phyloP scores from a whole-genome alignment of 805 yeast genomes.

The Grigorovia humatica region DNA sequence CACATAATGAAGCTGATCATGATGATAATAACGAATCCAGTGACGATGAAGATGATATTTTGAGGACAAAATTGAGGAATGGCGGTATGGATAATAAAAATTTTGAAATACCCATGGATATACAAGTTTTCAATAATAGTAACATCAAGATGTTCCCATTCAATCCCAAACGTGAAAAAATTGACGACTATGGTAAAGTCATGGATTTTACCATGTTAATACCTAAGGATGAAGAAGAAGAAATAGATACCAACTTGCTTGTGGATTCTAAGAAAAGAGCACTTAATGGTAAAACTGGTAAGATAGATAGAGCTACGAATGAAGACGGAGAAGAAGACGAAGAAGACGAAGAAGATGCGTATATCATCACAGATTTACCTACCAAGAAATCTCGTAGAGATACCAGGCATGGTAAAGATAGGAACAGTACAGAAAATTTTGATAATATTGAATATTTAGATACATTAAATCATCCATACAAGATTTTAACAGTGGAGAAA shows the following conservation, averaged over 20 bases:
- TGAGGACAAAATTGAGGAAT: slow-evolving; percentile 6
- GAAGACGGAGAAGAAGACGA: slow-evolving; percentile 13
- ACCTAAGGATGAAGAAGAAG: slow-evolving; percentile 37
- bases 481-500: slow-evolving; percentile 28
- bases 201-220: slow-evolving; percentile 57
- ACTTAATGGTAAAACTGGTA: not conserved
- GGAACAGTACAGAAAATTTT: slow-evolving; percentile 30
- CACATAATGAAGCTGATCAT: not conserved
- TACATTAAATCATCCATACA: slow-evolving; percentile 42
- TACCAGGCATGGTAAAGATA: slow-evolving; percentile 23
- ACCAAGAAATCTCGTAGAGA: slow-evolving; percentile 12
- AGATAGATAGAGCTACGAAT: slow-evolving; percentile 1
- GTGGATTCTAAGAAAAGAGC: not conserved
- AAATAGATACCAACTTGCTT: not conserved
- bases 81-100: slow-evolving; percentile 1
- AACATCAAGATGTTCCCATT: slow-evolving; percentile 69
- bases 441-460: slow-evolving; percentile 46
- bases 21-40: slow-evolving; percentile 18
- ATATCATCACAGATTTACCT: slow-evolving; percentile 16
- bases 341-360: slow-evolving; percentile 21
- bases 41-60: slow-evolving; percentile 26
- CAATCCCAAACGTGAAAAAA: slow-evolving; percentile 43
- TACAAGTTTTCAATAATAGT: slow-evolving; percentile 14
- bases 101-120: slow-evolving; percentile 23
- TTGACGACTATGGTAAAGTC: slow-evolving; percentile 82